Evolutionary conservation across 805 yeast species (phyloP).

Genomic region (Komagataella ulmi): DNA sequence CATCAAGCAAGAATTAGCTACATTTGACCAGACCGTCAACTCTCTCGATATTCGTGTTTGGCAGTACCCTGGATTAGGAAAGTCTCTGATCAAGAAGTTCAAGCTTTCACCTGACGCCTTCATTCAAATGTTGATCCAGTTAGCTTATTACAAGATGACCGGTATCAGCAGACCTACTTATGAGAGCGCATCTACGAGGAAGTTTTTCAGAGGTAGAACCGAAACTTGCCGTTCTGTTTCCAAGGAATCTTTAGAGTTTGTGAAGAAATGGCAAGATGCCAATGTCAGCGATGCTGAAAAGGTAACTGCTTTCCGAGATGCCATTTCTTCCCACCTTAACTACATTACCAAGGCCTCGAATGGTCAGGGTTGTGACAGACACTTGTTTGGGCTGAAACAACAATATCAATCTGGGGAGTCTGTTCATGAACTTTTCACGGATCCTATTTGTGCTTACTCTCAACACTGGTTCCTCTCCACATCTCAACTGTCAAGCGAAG

Average conservation of each 20-base stretch:
- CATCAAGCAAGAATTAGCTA: constrained; percentile 40
- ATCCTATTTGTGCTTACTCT: constrained; percentile 67
- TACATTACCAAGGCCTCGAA: constrained; percentile 68
- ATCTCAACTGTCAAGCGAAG: constrained; percentile 77
- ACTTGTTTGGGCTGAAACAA: constrained; percentile 77
- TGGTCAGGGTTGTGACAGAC: constrained; percentile 90
- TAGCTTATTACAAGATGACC: constrained; percentile 75
- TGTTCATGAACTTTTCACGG: constrained; percentile 57
- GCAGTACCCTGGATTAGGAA: constrained; percentile 79
- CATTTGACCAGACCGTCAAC: constrained; percentile 39
- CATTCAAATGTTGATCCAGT: constrained; percentile 81
- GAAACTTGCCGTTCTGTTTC: constrained; percentile 88
- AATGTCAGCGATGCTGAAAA: constrained; percentile 38
- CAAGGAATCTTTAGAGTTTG: constrained; percentile 54
- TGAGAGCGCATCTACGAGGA: constrained; percentile 92
- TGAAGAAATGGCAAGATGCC: constrained; percentile 57
- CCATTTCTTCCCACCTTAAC: constrained; percentile 59
- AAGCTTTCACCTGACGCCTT: constrained; percentile 90
- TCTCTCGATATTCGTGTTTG: constrained; percentile 67
- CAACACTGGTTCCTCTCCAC: constrained; percentile 79
- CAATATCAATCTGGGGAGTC: constrained; percentile 45
- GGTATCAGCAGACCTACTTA: constrained; percentile 82
- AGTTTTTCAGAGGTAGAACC: constrained; percentile 80
- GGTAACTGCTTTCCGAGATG: constrained; percentile 53
- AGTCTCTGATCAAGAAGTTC: constrained; percentile 69